phyloP scores from a whole-genome alignment of 164 flowering plant genomes.

The Echeveria elegans region DNA sequence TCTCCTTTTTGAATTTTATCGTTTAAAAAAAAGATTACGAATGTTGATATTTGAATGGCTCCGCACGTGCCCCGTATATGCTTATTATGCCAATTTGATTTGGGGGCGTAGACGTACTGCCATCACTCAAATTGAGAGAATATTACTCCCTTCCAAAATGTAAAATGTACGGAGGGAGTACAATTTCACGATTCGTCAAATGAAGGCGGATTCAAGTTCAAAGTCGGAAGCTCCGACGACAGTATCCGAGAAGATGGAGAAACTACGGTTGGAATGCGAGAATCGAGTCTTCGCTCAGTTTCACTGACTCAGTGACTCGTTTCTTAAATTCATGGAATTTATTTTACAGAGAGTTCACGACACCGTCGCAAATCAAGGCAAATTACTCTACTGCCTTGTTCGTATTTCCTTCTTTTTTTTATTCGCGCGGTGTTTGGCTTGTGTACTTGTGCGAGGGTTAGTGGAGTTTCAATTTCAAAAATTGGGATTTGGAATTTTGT shows the following conservation, averaged over 20 bases:
- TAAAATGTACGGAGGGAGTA: too few species aligned
- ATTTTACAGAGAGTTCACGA: background rate
- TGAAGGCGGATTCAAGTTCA: background rate
- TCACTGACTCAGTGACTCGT: background rate
- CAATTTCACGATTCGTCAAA: background rate
- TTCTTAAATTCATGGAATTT: background rate
- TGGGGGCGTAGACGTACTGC: background rate
- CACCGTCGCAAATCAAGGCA: background rate
- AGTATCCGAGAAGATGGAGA: background rate
- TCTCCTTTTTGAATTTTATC: too few species aligned
- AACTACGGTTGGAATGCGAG: background rate
- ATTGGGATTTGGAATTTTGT: background rate
- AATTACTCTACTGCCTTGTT: background rate
- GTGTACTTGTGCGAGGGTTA: background rate
- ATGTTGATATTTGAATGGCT: too few species aligned
- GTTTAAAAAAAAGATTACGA: too few species aligned
- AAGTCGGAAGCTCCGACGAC: background rate
- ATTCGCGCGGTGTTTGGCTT: too few species aligned
- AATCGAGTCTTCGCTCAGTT: background rate
- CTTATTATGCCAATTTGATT: too few species aligned
- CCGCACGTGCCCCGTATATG: too few species aligned
- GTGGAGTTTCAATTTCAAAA: background rate
- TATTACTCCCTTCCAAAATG: too few species aligned
- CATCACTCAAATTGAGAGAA: too few species aligned
- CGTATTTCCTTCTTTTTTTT: background rate